Evolutionary conservation across 148 eudicot species (phyloP).

Genomic region (Chenopodium quinoa): DNA sequence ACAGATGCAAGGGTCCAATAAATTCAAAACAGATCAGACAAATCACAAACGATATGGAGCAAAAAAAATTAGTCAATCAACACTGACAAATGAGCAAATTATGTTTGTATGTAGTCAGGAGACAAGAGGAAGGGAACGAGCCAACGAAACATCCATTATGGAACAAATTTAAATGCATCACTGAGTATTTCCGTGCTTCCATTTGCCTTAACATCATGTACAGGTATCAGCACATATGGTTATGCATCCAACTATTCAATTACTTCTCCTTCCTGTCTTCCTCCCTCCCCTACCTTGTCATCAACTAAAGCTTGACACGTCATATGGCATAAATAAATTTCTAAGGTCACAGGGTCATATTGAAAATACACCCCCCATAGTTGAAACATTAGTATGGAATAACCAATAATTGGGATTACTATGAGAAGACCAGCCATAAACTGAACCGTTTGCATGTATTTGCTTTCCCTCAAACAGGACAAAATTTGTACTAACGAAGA

Average conservation of each 20-base stretch:
- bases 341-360: neutral
- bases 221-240: neutral
- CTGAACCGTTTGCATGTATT: neutral
- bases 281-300: neutral
- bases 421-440: too few relatives aligned
- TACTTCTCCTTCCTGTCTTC: neutral
- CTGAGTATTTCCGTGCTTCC: neutral
- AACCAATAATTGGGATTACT: too few relatives aligned
- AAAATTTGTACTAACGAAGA: neutral
- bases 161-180: neutral
- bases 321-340: neutral
- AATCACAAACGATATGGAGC: neutral
- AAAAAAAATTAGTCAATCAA: neutral
- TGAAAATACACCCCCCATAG: neutral
- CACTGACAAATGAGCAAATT: neutral
- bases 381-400: too few relatives aligned
- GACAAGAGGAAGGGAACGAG: neutral
- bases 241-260: neutral
- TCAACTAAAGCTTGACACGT: neutral
- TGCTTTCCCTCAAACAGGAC: neutral
- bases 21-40: constrained; percentile 2
- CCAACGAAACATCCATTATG: neutral
- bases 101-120: neutral
- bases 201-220: neutral
- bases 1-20: constrained; percentile 3